A percentile compares a stretch with the other conserved stretches of the same genome.
Conservation (phyloP, 345 rosid species). For the Cardamine resedifolia region DNA sequence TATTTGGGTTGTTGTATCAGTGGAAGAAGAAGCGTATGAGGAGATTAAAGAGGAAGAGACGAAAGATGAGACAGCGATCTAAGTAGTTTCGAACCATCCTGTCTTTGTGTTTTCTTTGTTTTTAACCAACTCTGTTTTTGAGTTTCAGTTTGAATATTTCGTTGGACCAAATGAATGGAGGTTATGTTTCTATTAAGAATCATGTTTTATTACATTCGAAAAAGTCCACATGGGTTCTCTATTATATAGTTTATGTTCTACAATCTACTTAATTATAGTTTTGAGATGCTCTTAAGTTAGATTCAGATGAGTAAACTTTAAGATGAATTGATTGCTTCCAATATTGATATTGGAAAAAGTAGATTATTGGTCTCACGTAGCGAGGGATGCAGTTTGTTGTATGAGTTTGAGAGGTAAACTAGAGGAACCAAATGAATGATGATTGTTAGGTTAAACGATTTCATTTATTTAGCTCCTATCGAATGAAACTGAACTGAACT, state of each 20-base stretch:
- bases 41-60: constrained; percentile 96
- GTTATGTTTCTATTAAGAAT: constrained; percentile 1
- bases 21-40: constrained; percentile 99
- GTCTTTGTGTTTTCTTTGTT: not conserved
- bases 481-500: not conserved
- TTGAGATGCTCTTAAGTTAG: not conserved
- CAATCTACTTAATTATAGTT: not conserved
- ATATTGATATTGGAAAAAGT: not conserved
- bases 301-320: not conserved
- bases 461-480: not conserved
- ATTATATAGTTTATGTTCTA: not conserved
- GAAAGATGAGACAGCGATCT: constrained; percentile 99
- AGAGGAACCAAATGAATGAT: not conserved
- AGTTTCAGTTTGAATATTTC: constrained; percentile 19
- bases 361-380: not conserved
- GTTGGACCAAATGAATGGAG: constrained; percentile 9
- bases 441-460: not conserved
- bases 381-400: not conserved
- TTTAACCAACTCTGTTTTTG: not conserved
- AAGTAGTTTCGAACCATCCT: constrained; percentile 48
- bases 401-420: not conserved
- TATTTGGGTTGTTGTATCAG: constrained; percentile 38
- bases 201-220: not conserved
- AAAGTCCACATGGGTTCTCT: not conserved
- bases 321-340: not conserved